Evolutionary conservation across 192 early-diverging fungal species (phyloP).

Genomic region (Mortierella hygrophila): DNA sequence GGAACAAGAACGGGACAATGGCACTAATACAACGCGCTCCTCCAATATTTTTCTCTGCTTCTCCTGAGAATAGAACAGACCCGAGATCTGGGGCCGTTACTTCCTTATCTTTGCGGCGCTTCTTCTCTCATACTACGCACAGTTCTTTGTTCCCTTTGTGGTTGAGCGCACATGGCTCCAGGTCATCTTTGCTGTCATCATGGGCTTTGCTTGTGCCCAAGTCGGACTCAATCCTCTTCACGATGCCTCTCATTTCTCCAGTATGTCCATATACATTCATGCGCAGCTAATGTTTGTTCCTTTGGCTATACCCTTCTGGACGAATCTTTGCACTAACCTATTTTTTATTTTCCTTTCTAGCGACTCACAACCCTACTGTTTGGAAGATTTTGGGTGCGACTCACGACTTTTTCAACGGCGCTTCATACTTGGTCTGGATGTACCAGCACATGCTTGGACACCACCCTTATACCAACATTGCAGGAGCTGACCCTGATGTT

Average conservation of each 20-base stretch:
- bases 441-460: conserved; percentile 72
- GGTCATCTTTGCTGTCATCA: conserved; percentile 57
- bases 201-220: conserved; percentile 66
- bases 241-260: conserved; percentile 68
- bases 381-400: conserved; percentile 68
- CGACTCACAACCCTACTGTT: conserved; percentile 63
- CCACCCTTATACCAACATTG: conserved; percentile 71
- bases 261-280: conserved; percentile 12
- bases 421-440: conserved; percentile 67
- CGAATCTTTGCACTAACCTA: not conserved
- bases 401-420: conserved; percentile 71
- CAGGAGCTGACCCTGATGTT: conserved; percentile 68
- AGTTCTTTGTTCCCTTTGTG: conserved; percentile 61
- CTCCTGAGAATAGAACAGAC: conserved; percentile 47
- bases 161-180: conserved; percentile 61
- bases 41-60: not conserved
- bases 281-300: not conserved
- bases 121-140: conserved; percentile 58
- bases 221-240: conserved; percentile 68
- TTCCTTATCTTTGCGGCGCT: conserved; percentile 56
- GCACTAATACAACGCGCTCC: not conserved
- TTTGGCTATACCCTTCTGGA: not conserved
- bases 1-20: not conserved
- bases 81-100: conserved; percentile 63
- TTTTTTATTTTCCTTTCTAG: conserved; percentile 19